These are phyloP conservation scores for Harrya chromipes DNA, from an alignment of 768 basidiomycete species.

Conservation along the genomic window DNA sequence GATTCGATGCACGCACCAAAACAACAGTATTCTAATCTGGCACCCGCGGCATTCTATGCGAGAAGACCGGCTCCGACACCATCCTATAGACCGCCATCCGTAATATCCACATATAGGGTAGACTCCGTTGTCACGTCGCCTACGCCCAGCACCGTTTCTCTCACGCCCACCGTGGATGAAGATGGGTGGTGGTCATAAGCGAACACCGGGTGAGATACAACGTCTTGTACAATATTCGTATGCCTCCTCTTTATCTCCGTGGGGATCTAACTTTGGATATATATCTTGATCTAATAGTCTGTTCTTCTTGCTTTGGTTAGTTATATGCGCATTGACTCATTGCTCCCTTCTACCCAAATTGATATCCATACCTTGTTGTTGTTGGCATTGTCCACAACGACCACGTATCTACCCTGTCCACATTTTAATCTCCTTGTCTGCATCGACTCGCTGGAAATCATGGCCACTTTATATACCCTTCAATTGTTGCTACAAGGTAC, in stretches of 20 bases:
- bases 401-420: conserved; percentile 1
- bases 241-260: background rate
- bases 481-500: conserved; percentile 39
- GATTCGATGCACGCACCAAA: conserved; percentile 65
- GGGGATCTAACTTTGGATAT: conserved; percentile 18
- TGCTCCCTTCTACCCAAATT: background rate
- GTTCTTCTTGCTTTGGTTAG: background rate
- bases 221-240: conserved; percentile 2
- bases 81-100: conserved; percentile 35
- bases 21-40: conserved; percentile 21
- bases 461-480: conserved; percentile 34
- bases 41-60: conserved; percentile 10
- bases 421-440: conserved; percentile 13
- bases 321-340: background rate
- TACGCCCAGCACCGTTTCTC: conserved; percentile 72
- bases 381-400: conserved; percentile 4
- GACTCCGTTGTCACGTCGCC: conserved; percentile 59
- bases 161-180: conserved; percentile 62
- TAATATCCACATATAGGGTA: conserved; percentile 47
- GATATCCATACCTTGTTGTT: conserved; percentile 15
- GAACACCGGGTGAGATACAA: background rate
- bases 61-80: conserved; percentile 21
- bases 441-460: conserved; percentile 20
- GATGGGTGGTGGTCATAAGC: conserved; percentile 76
- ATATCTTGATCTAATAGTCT: conserved; percentile 24